These are phyloP conservation scores for Podaxis carcinomalis DNA, from an alignment of 768 basidiomycete genomes.

Conservation along the genomic window DNA sequence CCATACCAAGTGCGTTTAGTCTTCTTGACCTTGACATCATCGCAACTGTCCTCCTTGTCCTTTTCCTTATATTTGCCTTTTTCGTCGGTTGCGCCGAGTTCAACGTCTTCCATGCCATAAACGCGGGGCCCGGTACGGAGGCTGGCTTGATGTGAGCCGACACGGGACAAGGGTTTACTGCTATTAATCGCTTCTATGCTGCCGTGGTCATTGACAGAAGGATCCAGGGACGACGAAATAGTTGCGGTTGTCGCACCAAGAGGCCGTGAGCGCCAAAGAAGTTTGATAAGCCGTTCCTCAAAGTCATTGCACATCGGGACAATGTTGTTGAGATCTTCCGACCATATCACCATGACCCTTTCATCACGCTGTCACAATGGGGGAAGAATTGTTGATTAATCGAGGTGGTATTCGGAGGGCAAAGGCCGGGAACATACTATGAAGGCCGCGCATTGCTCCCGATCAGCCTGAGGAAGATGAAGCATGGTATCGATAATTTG, in stretches of 20 bases:
- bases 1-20: constrained; percentile 60
- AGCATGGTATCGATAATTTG: constrained; percentile 80
- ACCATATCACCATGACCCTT: constrained; percentile 82
- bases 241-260: constrained; percentile 7
- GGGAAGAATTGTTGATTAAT: background rate
- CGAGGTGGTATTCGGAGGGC: background rate
- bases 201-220: constrained; percentile 7
- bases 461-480: constrained; percentile 73
- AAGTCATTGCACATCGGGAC: constrained; percentile 71
- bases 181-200: background rate
- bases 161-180: background rate
- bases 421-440: constrained; percentile 49
- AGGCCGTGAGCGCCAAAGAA: constrained; percentile 63
- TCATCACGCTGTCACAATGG: constrained; percentile 59
- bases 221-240: constrained; percentile 11
- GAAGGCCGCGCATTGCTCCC: constrained; percentile 87
- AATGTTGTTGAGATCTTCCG: constrained; percentile 73
- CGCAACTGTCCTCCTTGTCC: background rate
- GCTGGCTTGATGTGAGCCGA: background rate
- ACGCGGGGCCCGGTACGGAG: background rate
- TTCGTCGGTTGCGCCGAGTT: background rate
- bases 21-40: constrained; percentile 18
- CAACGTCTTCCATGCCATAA: background rate
- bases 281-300: constrained; percentile 73
- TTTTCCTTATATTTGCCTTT: constrained; percentile 1